Base-by-base conservation (phyloP, 1,284 basidiomycete species). In the Moesziomyces sp. region DNA sequence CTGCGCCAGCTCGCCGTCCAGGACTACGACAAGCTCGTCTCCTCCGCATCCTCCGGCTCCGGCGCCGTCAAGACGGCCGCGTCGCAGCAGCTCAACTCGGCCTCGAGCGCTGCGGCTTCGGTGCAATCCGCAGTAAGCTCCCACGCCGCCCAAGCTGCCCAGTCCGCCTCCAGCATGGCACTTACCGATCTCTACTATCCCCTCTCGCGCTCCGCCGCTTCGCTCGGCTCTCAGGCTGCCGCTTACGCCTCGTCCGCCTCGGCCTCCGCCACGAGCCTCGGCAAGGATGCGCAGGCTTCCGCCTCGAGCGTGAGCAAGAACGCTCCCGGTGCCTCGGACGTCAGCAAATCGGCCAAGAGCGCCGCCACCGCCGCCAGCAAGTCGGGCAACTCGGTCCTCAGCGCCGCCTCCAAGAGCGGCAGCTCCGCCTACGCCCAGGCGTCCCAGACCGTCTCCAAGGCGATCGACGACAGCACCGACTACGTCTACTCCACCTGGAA, bases 401-500 rank as follows among this genome's bases (percentile, higher is more conserved):
- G 48, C 24, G 71, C 61, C 13, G 78, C 70, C n/a, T 67, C 58
- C 64, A 77, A 77, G 68, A 66, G 58, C 44, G 77, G 66, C 44
- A 62, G 56, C 46, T 70, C 65, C 21, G 64, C 71, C 3, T 75
- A 68, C 34, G 75, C 72, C 45, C 77, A 80, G 43, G 79, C 79
- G 44, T 70, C 74, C 35, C 61, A 68, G 52, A 46, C 48, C 3
- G 66, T 72, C 26, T 30, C 46, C 46, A 35, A 40, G 23, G 57
- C 67, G 3, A 46, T 80, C 43, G 65, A 83, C 64, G 77, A 83
- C 66, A 64, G 71, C 51, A 75, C 74, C 52, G 81, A 84, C 74
- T 84, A 82, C 58, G 68, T 81, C 57, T 83, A 78, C 76, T 77
- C 76, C n/a, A 51, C 58, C 10, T 83, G 81, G 82, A 71, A 76